Evolutionary conservation across 1,139 yeast species (phyloP).

Genomic region (Petasospora rhodanensis): DNA sequence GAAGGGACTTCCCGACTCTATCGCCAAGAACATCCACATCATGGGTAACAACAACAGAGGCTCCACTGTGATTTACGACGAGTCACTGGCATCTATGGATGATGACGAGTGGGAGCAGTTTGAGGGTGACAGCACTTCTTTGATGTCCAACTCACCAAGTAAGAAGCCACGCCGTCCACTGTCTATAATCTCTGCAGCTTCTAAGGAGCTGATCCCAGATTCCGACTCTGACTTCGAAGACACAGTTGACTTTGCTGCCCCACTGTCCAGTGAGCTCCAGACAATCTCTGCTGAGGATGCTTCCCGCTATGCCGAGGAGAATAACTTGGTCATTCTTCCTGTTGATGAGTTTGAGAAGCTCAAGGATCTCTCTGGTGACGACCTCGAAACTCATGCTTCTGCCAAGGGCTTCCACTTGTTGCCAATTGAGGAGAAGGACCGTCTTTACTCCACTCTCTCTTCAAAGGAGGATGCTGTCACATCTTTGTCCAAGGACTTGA

Average conservation of each 20-base stretch:
- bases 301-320: slow-evolving; percentile 44
- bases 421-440: slow-evolving; percentile 1
- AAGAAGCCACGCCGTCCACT: slow-evolving; percentile 16
- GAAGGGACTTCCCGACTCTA: slow-evolving; percentile 16
- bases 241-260: slow-evolving; percentile 14
- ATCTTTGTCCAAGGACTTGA: background rate
- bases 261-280: slow-evolving; percentile 22
- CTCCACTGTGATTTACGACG: slow-evolving; percentile 20
- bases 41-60: slow-evolving; percentile 22
- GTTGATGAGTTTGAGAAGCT: slow-evolving; percentile 34
- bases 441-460: background rate
- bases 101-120: slow-evolving; percentile 31
- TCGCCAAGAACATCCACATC: slow-evolving; percentile 17
- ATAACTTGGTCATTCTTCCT: slow-evolving; percentile 48
- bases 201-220: slow-evolving; percentile 19
- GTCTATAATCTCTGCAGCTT: slow-evolving; percentile 12
- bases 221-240: slow-evolving; percentile 24
- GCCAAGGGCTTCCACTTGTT: slow-evolving; percentile 5
- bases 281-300: slow-evolving; percentile 35
- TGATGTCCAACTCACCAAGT: slow-evolving; percentile 13
- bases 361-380: slow-evolving; percentile 3
- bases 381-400: slow-evolving; percentile 1
- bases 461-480: slow-evolving; percentile 1
- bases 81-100: slow-evolving; percentile 18
- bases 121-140: slow-evolving; percentile 21